Conservation (phyloP, 2,329 filamentous ascomycete genomes). For the Cercospora zeina region DNA sequence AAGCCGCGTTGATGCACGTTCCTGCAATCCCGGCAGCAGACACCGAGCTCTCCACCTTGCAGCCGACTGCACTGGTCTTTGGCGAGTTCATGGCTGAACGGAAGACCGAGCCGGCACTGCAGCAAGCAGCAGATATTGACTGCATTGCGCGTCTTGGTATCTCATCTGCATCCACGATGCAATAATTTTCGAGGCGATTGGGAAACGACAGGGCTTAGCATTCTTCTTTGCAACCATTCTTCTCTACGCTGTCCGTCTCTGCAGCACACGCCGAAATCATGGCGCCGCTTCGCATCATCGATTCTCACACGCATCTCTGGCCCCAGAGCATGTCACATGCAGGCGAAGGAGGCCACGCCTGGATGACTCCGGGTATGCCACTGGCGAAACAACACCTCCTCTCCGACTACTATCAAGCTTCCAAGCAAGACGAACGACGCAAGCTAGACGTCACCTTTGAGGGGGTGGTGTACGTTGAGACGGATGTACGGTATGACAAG, state of each 20-base stretch:
- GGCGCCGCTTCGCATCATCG: slow-evolving; percentile 59
- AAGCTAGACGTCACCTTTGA: slow-evolving; percentile 36
- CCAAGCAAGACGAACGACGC: slow-evolving; percentile 43
- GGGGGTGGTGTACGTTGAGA: slow-evolving; percentile 81
- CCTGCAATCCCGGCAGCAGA: background rate
- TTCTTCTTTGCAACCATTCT: background rate
- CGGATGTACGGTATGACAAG: slow-evolving; percentile 60
- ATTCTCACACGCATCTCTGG: slow-evolving; percentile 90
- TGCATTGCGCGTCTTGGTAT: background rate
- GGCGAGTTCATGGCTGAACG: slow-evolving; percentile 1
- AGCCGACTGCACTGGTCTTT: background rate
- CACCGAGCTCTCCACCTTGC: slow-evolving; percentile 2
- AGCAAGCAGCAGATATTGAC: slow-evolving; percentile 5
- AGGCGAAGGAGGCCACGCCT: slow-evolving; percentile 61
- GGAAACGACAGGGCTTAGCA: background rate
- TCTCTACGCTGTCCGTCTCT: background rate
- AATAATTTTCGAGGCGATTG: slow-evolving; percentile 7
- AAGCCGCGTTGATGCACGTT: slow-evolving; percentile 1
- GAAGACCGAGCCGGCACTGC: slow-evolving; percentile 9
- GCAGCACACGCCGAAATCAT: background rate
- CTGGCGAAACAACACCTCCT: slow-evolving; percentile 64
- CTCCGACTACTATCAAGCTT: slow-evolving; percentile 36
- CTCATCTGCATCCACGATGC: background rate
- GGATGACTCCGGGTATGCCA: slow-evolving; percentile 62
- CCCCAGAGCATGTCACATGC: slow-evolving; percentile 60